Evolutionary conservation across 495 filamentous ascomycete species (phyloP), one percentile per base, ranked within the genome.

Genomic region (Talaromyces borbonicus): DNA sequence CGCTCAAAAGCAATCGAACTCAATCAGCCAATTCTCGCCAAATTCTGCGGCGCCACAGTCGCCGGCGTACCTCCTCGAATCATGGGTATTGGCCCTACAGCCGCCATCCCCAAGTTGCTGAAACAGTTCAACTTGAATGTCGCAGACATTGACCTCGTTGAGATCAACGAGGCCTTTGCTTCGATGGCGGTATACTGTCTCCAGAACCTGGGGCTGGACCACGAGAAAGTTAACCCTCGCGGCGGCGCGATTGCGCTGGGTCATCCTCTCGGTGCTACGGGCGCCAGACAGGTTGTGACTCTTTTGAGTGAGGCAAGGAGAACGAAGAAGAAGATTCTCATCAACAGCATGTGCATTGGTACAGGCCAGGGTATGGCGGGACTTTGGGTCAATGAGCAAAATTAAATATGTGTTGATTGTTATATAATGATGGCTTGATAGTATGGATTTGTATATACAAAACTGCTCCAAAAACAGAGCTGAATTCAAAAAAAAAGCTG

Each of bases 131-230:
- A 80, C 58, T 60, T 98, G 50, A 72, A 69, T n/a, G 72, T 93
- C 43, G 69, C 81, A 37, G 90, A 98, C 48, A 75, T 88, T 49
- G 92, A 98, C 53, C 74, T 98, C 36, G 78, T 86, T 52, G 92
- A 98, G 74, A 67, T 98, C 56, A 98, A 98, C 66, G 92, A 98
- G 76, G 92, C 92, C 1, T 98, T 98, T 53, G 92, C 90, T 20
- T 87, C 81, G 23, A 98, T 98, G 90, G 90, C 86, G 1, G 88
- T 95, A 2, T 98, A 95, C 73, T 95, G 88, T 67, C 60, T 83
- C 15, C 72, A 90, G 47, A 79, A 72, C 46, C 74, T 96, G 25
- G 80, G 80, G 27, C 66, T 96, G 35, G 85, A 92, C 51, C 78
- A 74, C 49, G 66, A 76, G 56, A 96, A 95, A 78, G 78, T 97